Base-by-base conservation (phyloP, 2,329 filamentous ascomycete genomes). In the Zymoseptoria brevis region DNA sequence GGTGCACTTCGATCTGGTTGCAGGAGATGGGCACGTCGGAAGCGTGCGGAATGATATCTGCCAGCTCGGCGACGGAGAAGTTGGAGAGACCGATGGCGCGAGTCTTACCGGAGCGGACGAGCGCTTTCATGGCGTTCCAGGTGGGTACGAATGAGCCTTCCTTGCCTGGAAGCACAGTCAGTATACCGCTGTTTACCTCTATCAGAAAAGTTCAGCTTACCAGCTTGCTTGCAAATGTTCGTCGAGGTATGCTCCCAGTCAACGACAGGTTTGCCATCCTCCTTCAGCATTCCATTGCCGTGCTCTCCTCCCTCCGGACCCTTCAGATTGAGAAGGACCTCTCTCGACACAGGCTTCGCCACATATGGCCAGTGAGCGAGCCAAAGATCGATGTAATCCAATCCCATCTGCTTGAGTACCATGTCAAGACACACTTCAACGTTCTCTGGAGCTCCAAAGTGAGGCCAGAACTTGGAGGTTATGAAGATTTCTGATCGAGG, bases 351-450 rank as follows among this genome's bases (percentile, higher is more conserved):
- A 8, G 61, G 60, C 35, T 66, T 62, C 51, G 59, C 59, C 9
- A 64, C 63, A 16, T 61, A 56, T 7, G 68, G 78, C 16, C 77
- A 77, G 56, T 79, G 75, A 1, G 78, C 73, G 8, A 77, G 69
- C 56, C 75, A 76, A 52, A 76, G 69, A 58, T 77, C 75, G 13
- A 77, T 69, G 58, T 74, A 75, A 4, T 77, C 72, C 5, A 80
- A 64, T 0, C 72, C 70, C 49, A 78, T 69, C 9, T 73, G 66
- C 50, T 72, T 60, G 8, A 79, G 65, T 19, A 75, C 75, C 16
- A 69, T 69, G 54, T 72, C 68, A 22, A 78, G 71, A 50, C 63
- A 67, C 4, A 66, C 56, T 51, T 67, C 67, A 9, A 68, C 62
- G 55, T 66, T 65, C 16, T 66, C 64, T 5, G 64, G 67, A 29